Percentiles rank a stretch among this genome's conserved stretches.
These are phyloP conservation scores for Wallacemonas sp. DNA, from an alignment of 208 protist genomes.

Conservation along the genomic window DNA sequence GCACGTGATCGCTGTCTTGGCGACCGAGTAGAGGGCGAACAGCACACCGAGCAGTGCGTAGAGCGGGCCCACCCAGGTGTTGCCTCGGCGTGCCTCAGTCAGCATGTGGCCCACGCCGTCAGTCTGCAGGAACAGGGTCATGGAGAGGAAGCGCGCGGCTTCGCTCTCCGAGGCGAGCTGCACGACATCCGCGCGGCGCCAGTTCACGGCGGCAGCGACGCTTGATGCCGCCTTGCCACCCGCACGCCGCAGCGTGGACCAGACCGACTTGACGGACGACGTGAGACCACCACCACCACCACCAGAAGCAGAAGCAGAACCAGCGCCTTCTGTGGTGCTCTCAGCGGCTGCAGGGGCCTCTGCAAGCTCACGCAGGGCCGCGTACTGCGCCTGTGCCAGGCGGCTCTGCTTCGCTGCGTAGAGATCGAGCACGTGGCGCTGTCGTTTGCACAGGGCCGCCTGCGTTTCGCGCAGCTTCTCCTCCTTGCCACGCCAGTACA, in stretches of 20 bases:
- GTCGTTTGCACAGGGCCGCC: conserved; percentile 45
- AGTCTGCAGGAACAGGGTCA: conserved; percentile 73
- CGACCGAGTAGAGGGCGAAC: conserved; percentile 54
- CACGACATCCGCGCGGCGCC: conserved; percentile 13
- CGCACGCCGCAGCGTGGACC: conserved; percentile 1
- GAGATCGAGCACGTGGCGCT: conserved; percentile 56
- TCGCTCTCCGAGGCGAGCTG: conserved; percentile 51
- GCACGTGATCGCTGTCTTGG: conserved; percentile 49
- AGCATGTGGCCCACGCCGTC: conserved; percentile 60
- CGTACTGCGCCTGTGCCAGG: conserved; percentile 50
- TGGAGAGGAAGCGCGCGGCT: conserved; percentile 43
- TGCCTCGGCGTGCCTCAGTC: conserved; percentile 45
- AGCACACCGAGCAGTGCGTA: conserved; percentile 47
- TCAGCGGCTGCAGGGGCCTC: conserved; percentile 6
- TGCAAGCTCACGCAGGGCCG: conserved; percentile 23
- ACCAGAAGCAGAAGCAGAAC: neutral
- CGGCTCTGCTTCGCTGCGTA: conserved; percentile 48
- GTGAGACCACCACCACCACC: conserved; percentile 14
- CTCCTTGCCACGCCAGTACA: conserved; percentile 36
- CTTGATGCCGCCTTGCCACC: conserved; percentile 22
- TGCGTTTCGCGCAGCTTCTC: conserved; percentile 32
- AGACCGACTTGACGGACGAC: neutral
- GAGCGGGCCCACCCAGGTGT: conserved; percentile 44
- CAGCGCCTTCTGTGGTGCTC: neutral
- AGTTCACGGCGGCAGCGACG: conserved; percentile 21